Percentiles rank a stretch among this genome's conserved stretches.
These are phyloP conservation scores for Stachybotrys elegans DNA, from an alignment of 2,329 filamentous ascomycete genomes.

Conservation along the genomic window DNA sequence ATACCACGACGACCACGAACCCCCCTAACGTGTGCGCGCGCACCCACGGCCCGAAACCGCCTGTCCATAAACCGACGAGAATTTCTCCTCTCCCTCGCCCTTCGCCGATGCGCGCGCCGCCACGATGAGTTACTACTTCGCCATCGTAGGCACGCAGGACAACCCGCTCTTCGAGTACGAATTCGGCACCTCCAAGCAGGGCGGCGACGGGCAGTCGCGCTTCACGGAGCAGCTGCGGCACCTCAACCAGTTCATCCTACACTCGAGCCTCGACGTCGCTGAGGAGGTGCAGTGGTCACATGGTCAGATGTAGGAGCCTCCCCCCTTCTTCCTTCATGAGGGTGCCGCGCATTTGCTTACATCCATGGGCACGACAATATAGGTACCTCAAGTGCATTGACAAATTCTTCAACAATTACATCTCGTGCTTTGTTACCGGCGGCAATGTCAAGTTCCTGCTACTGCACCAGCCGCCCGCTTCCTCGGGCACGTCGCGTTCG, in stretches of 20 bases:
- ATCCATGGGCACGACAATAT: background rate
- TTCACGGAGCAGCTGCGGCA: slow-evolving; percentile 86
- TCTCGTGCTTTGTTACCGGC: slow-evolving; percentile 90
- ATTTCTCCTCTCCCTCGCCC: slow-evolving; percentile 1
- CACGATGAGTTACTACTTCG: slow-evolving; percentile 96
- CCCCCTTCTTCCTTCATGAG: background rate
- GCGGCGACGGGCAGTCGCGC: slow-evolving; percentile 85
- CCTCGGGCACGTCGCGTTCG: slow-evolving; percentile 43
- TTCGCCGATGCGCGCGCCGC: slow-evolving; percentile 20
- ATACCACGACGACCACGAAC: too few species aligned
- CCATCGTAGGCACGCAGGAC: slow-evolving; percentile 91
- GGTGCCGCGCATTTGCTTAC: background rate
- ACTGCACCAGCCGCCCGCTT: slow-evolving; percentile 70
- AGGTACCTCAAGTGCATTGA: slow-evolving; percentile 97
- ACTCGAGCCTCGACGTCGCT: slow-evolving; percentile 88
- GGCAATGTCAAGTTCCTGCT: slow-evolving; percentile 92
- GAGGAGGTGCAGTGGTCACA: slow-evolving; percentile 94
- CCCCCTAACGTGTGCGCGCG: too few species aligned
- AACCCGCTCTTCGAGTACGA: slow-evolving; percentile 95
- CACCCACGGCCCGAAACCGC: too few species aligned
- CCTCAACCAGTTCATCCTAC: slow-evolving; percentile 96
- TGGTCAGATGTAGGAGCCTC: slow-evolving; percentile 64
- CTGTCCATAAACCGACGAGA: too few species aligned
- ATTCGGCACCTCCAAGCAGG: slow-evolving; percentile 93
- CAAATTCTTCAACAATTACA: slow-evolving; percentile 92